Conservation (phyloP, 192 early-diverging fungal genomes). For the Linnemannia elongata region DNA sequence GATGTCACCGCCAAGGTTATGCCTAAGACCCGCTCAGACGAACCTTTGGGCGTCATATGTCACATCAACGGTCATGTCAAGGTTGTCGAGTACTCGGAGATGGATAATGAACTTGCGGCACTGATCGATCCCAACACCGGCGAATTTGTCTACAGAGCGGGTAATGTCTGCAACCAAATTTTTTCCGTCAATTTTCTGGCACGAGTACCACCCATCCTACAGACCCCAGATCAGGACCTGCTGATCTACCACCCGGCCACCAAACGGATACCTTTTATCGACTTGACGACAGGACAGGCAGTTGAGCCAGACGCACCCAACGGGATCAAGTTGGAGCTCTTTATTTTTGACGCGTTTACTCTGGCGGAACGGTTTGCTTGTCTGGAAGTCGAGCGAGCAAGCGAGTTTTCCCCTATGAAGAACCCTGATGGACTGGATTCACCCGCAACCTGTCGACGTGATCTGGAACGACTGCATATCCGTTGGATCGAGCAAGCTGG, state of each 20-base stretch:
- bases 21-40: slow-evolving; percentile 83
- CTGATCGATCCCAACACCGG: slow-evolving; percentile 63
- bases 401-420: slow-evolving; percentile 96
- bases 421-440: slow-evolving; percentile 90
- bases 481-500: slow-evolving; percentile 85
- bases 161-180: slow-evolving; percentile 96
- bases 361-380: slow-evolving; percentile 83
- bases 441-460: slow-evolving; percentile 86
- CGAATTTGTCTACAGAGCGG: slow-evolving; percentile 81
- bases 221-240: slow-evolving; percentile 59
- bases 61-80: slow-evolving; percentile 75
- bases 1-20: slow-evolving; percentile 93
- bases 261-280: slow-evolving; percentile 92
- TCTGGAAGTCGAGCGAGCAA: slow-evolving; percentile 84
- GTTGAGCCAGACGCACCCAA: slow-evolving; percentile 78
- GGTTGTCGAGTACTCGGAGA: slow-evolving; percentile 98
- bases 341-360: slow-evolving; percentile 97
- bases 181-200: slow-evolving; percentile 88
- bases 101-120: slow-evolving; percentile 77
- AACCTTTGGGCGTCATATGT: slow-evolving; percentile 93
- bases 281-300: slow-evolving; percentile 73
- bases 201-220: slow-evolving; percentile 71
- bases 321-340: slow-evolving; percentile 94
- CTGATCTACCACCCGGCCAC: slow-evolving; percentile 91
- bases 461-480: slow-evolving; percentile 80